Evolutionary conservation across 345 rosid species (phyloP), one percentile per base, ranked within the genome.

Genomic region (Turnera subulata): DNA sequence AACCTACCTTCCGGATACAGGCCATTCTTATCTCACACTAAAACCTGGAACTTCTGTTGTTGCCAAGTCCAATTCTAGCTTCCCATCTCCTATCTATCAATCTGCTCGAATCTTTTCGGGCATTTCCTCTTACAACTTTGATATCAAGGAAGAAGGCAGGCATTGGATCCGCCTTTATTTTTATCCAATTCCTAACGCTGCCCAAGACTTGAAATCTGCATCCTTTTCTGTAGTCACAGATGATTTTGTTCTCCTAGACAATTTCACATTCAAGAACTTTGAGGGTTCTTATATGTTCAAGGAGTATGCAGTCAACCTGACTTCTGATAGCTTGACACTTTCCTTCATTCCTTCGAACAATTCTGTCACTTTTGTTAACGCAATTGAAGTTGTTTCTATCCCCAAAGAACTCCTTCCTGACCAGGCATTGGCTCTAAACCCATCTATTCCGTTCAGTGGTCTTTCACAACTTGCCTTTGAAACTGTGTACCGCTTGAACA

Each of bases 91-190:
- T 37, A 53, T 93, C 47, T 89, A 84, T 76, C 80, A 76, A 67
- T 76, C 91, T 57, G 92, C 92, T 75, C 86, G 99, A 32, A 71
- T 94, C 53, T 93, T 93, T 70, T 67, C 94, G 6, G 61, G 76
- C 37, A 51, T 71, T 67, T 77, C 90, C 60, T 86, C 97, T 13
- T 93, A 93, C 73, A 69, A 78, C 43, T 89, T 93, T 55, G 56
- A 81, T 38, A 83, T 93, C 62, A 55, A 79, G 63, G 62, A 77
- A 61, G 62, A 71, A 55, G 99, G 99, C 5, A 81, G 87, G 70
- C 99, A 89, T 76, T 94, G 99, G 99, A 61, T 94, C 85, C 96
- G 99, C 62, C 96, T 94, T 35, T 89, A 94, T 63, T 94, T 94
- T 62, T 78, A 69, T 39, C 95, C 96, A 18, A 22, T 85, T 67